Evolutionary conservation across 2,329 filamentous ascomycete genomes (phyloP).

Genomic region (Cytospora mali): DNA sequence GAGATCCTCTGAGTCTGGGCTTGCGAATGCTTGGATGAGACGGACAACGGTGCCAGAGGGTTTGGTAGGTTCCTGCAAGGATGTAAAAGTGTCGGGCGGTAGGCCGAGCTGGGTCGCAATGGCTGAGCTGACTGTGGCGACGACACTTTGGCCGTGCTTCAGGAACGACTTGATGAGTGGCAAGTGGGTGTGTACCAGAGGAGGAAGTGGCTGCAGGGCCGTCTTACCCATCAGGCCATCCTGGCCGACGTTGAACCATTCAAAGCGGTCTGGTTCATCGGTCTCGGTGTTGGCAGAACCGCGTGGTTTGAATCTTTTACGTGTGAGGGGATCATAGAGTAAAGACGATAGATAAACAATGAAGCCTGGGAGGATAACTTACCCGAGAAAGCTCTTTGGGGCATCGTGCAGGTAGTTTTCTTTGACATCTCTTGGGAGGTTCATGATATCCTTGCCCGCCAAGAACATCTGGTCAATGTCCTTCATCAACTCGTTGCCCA

Average conservation of each 20-base stretch:
- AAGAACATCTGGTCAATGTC: constrained; percentile 4
- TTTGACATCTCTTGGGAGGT: constrained; percentile 6
- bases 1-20: constrained; percentile 26
- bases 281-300: constrained; percentile 31
- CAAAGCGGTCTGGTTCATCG: constrained; percentile 34
- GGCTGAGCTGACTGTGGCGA: constrained; percentile 28
- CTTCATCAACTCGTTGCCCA: background rate
- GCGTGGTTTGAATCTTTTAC: constrained; percentile 27
- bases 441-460: constrained; percentile 4
- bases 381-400: constrained; percentile 14
- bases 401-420: constrained; percentile 1
- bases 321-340: background rate
- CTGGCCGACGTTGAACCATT: constrained; percentile 37
- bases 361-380: background rate
- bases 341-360: background rate
- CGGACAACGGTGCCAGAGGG: constrained; percentile 33
- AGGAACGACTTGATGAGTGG: constrained; percentile 24
- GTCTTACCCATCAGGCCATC: constrained; percentile 36
- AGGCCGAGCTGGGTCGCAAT: constrained; percentile 36
- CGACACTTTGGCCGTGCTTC: constrained; percentile 28
- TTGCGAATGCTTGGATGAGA: constrained; percentile 30
- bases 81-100: constrained; percentile 32
- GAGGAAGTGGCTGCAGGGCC: constrained; percentile 27
- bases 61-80: constrained; percentile 32
- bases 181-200: constrained; percentile 19